A percentile compares a stretch with the other conserved stretches of the same genome.
Evolutionary conservation across 306 rosid genomes (phyloP).

Genomic region (Trifolium pratense): DNA sequence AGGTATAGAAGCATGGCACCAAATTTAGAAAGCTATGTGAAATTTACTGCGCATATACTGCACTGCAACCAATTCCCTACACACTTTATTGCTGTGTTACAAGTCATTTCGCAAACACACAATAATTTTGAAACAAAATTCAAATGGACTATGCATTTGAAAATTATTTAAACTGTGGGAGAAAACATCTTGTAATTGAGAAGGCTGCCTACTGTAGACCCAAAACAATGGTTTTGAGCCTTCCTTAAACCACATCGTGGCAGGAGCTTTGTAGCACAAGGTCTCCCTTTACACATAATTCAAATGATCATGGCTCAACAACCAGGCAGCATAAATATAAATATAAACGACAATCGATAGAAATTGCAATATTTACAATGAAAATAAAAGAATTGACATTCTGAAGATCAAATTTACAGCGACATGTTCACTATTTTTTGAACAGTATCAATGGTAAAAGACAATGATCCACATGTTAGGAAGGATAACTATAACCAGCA

Average conservation of each 20-base stretch:
- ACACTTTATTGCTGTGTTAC: background rate
- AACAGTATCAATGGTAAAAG: background rate
- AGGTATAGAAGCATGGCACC: background rate
- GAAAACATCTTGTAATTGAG: background rate
- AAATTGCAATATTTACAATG: background rate
- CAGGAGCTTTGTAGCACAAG: too few relatives aligned
- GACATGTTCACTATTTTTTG: background rate
- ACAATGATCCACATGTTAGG: background rate
- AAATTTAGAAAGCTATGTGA: conserved; percentile 2
- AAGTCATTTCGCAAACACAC: background rate
- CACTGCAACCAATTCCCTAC: background rate
- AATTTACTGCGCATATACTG: background rate
- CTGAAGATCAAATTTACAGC: background rate
- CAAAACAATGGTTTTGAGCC: background rate
- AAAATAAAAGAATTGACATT: background rate
- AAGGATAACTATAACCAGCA: background rate
- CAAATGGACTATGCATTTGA: background rate
- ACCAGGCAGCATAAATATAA: background rate
- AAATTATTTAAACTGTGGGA: background rate
- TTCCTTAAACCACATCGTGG: too few relatives aligned
- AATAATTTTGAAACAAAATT: conserved; percentile 9
- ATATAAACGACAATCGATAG: conserved; percentile 5
- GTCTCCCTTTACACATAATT: too few relatives aligned
- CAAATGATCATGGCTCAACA: conserved; percentile 24
- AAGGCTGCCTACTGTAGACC: background rate